These are phyloP conservation scores for Articulospora tetracladia DNA, from an alignment of 495 filamentous ascomycete species.

Conservation along the genomic window DNA sequence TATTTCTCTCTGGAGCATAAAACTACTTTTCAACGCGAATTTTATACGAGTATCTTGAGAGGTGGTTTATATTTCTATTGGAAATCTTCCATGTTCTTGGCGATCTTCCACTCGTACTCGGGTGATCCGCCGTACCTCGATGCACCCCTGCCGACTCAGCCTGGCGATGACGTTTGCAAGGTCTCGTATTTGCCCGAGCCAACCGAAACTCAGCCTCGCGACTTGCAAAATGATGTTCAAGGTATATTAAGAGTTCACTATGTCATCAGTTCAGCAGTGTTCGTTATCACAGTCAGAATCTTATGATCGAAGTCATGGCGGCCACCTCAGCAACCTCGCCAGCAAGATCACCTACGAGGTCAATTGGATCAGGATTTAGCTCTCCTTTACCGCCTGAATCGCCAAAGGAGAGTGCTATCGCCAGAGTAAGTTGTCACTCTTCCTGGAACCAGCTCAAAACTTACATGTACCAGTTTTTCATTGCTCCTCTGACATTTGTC, in stretches of 20 bases:
- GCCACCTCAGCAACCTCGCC: not conserved
- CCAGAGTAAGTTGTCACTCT: slow-evolving; percentile 12
- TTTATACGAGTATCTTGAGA: too few relatives aligned
- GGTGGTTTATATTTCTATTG: too few relatives aligned
- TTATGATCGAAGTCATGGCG: not conserved
- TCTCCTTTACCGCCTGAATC: slow-evolving; percentile 12
- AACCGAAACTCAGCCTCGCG: slow-evolving; percentile 12
- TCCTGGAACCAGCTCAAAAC: not conserved
- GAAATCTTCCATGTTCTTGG: not conserved
- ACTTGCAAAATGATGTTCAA: too few relatives aligned
- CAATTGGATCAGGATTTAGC: not conserved
- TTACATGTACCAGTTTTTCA: slow-evolving; percentile 31
- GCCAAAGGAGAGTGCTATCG: slow-evolving; percentile 20
- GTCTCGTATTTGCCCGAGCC: not conserved
- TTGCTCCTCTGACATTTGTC: slow-evolving; percentile 45
- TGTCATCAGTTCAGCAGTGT: not conserved
- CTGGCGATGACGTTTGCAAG: slow-evolving; percentile 11
- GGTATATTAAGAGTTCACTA: too few relatives aligned
- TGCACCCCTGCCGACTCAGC: slow-evolving; percentile 7
- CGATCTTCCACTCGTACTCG: not conserved
- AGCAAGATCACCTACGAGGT: not conserved
- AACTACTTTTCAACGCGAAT: too few relatives aligned
- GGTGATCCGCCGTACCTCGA: not conserved
- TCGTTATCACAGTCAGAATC: not conserved
- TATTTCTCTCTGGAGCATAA: too few relatives aligned